Percentiles rank a stretch among this genome's conserved stretches.
Evolutionary conservation across 2,329 filamentous ascomycete species (phyloP).

Genomic region (Pseudogymnoascus sp.): DNA sequence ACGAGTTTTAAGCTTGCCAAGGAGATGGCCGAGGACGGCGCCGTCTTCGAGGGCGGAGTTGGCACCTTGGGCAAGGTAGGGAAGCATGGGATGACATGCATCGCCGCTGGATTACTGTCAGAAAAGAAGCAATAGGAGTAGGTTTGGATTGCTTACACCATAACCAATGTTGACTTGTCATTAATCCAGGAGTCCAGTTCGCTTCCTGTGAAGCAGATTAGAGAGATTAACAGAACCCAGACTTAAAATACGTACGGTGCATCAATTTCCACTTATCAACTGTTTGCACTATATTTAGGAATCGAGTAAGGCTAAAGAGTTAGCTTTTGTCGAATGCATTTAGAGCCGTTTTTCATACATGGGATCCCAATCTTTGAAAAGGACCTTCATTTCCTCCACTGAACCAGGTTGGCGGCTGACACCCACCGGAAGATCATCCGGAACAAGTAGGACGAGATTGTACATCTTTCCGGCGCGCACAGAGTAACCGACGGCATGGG

Average conservation of each 20-base stretch:
- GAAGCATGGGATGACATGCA: conserved; percentile 55
- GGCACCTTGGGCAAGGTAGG: conserved; percentile 48
- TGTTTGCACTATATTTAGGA: conserved; percentile 45
- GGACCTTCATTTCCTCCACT: conserved; percentile 33
- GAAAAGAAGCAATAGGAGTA: conserved; percentile 46
- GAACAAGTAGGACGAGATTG: conserved; percentile 38
- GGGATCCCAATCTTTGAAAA: conserved; percentile 38
- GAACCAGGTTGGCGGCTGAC: conserved; percentile 30
- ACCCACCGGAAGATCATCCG: conserved; percentile 27
- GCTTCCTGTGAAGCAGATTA: background rate
- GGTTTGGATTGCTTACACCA: conserved; percentile 49
- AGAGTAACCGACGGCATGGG: conserved; percentile 40
- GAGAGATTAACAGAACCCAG: background rate
- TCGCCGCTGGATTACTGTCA: conserved; percentile 39
- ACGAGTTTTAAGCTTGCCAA: conserved; percentile 36
- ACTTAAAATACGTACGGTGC: background rate
- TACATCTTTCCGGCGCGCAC: conserved; percentile 36
- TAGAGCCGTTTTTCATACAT: conserved; percentile 5
- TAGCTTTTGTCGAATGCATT: conserved; percentile 13
- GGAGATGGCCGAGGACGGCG: conserved; percentile 44
- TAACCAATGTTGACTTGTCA: conserved; percentile 52
- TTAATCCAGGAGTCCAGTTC: conserved; percentile 30
- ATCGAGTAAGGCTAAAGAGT: conserved; percentile 45
- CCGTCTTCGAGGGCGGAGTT: conserved; percentile 52
- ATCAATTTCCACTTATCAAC: background rate